These are phyloP conservation scores for Spathaspora boniae DNA, from an alignment of 805 yeast genomes.

Conservation along the genomic window DNA sequence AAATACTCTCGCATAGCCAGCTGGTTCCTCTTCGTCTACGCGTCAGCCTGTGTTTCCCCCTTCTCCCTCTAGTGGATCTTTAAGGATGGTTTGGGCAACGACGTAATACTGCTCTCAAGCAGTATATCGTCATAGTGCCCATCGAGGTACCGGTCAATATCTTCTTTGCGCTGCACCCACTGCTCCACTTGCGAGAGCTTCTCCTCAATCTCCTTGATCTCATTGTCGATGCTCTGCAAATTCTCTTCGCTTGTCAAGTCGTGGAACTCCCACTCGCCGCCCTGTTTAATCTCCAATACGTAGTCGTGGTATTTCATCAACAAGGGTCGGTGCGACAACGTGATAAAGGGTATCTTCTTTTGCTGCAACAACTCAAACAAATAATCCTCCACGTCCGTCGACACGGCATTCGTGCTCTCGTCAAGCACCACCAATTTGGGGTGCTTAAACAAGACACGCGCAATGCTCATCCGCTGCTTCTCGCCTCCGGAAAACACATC, in stretches of 20 bases:
- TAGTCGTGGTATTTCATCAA: slow-evolving; percentile 81
- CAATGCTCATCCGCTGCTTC: slow-evolving; percentile 85
- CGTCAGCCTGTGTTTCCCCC: no score
- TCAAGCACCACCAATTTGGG: slow-evolving; percentile 83
- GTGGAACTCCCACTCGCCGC: slow-evolving; percentile 51
- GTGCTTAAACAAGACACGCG: slow-evolving; percentile 74
- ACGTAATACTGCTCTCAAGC: no score
- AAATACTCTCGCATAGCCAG: no score
- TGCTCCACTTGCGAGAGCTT: slow-evolving; percentile 57
- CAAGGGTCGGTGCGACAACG: slow-evolving; percentile 80
- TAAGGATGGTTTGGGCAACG: no score
- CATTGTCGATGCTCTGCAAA: slow-evolving; percentile 66
- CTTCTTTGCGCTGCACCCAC: slow-evolving; percentile 58
- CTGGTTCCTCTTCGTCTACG: no score
- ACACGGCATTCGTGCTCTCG: slow-evolving; percentile 92
- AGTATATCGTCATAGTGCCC: slow-evolving; percentile 29
- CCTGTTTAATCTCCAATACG: slow-evolving; percentile 58
- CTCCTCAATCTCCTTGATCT: slow-evolving; percentile 61
- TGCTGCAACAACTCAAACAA: slow-evolving; percentile 71
- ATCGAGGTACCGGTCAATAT: slow-evolving; percentile 52
- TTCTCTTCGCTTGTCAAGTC: slow-evolving; percentile 65
- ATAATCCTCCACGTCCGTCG: slow-evolving; percentile 84
- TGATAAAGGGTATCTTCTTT: slow-evolving; percentile 71
- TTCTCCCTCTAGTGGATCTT: no score
- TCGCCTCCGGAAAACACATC: slow-evolving; percentile 97